phyloP scores from a whole-genome alignment of 345 rosid genomes.

The Eucalyptus grandis region DNA sequence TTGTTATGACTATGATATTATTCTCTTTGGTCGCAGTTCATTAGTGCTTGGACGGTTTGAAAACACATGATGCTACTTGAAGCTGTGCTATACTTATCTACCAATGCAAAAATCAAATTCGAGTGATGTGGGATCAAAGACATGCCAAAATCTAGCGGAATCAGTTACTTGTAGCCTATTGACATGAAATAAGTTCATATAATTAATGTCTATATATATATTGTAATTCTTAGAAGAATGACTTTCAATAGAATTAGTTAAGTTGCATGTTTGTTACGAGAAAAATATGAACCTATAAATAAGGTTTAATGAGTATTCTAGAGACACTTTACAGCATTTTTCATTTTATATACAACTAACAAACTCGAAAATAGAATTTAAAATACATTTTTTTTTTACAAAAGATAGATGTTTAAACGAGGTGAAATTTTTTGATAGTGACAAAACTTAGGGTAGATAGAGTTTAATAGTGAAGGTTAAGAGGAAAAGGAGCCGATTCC shows the following conservation, averaged over 20 bases:
- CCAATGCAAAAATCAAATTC: background rate
- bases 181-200: background rate
- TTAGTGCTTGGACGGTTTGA: background rate
- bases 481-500: background rate
- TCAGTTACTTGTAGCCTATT: background rate
- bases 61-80: background rate
- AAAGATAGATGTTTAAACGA: background rate
- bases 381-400: no score
- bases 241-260: background rate
- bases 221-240: background rate
- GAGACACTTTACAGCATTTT: background rate
- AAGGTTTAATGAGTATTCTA: background rate
- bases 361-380: background rate
- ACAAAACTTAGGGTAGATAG: background rate
- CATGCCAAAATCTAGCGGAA: background rate
- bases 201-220: no score
- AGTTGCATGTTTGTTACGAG: background rate
- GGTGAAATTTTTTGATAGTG: background rate
- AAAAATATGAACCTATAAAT: background rate
- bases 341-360: background rate
- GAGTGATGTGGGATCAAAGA: background rate
- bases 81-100: background rate
- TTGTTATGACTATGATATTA: background rate
- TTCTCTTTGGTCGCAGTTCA: background rate
- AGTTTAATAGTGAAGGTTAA: background rate